Percentiles rank a stretch among this genome's conserved stretches.
phyloP scores from a whole-genome alignment of 2,329 filamentous ascomycete species.

The Cladosporium sp. region DNA sequence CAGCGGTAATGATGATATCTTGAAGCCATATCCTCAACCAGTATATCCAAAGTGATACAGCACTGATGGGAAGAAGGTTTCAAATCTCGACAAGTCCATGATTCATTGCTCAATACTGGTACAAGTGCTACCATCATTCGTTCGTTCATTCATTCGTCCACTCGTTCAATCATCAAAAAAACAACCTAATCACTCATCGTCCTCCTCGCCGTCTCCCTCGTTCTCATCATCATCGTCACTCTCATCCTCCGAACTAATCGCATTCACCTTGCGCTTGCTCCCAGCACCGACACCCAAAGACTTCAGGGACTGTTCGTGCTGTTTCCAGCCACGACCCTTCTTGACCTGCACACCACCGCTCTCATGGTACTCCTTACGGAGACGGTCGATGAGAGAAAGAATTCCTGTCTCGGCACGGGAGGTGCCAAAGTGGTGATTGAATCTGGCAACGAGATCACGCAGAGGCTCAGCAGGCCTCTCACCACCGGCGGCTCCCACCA shows the following conservation, averaged over 20 bases:
- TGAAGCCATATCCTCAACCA: too few species aligned
- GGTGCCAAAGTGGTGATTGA: background rate
- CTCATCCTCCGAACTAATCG: background rate
- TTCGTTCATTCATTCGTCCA: too few species aligned
- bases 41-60: too few species aligned
- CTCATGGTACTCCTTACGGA: conserved; percentile 4
- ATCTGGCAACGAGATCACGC: background rate
- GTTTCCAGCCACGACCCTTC: background rate
- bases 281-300: background rate
- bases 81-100: too few species aligned
- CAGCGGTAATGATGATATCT: too few species aligned
- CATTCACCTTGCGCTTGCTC: background rate
- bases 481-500: background rate
- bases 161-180: too few species aligned
- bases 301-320: background rate
- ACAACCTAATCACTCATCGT: too few species aligned
- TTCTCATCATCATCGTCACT: background rate
- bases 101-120: too few species aligned
- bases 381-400: conserved; percentile 1
- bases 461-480: background rate
- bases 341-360: background rate
- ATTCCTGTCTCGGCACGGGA: background rate
- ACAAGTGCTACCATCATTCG: too few species aligned
- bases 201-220: background rate
- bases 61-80: too few species aligned